Evolutionary conservation across 176 grass and related monocot genomes (phyloP).

Genomic region (Eragrostis nindensis): DNA sequence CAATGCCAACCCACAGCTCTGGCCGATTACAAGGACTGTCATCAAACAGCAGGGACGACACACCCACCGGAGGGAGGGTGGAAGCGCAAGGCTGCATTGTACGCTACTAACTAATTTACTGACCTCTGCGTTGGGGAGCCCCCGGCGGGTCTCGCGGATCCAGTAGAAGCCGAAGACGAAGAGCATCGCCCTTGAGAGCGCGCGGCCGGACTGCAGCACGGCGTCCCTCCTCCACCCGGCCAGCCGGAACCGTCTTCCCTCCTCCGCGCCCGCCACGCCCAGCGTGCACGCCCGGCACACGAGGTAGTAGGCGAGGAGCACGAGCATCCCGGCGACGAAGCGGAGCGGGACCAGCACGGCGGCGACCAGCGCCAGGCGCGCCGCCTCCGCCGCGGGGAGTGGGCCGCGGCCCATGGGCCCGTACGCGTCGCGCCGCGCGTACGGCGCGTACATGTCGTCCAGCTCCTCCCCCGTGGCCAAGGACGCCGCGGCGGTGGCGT

Average conservation of each 20-base stretch:
- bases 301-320: constrained; percentile 67
- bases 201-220: constrained; percentile 55
- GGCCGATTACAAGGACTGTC: no score
- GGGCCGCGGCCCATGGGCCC: constrained; percentile 76
- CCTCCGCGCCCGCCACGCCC: constrained; percentile 36
- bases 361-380: constrained; percentile 41
- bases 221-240: constrained; percentile 60
- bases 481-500: background rate
- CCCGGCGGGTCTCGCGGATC: constrained; percentile 55
- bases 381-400: constrained; percentile 37
- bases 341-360: constrained; percentile 68
- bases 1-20: no score
- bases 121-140: constrained; percentile 46
- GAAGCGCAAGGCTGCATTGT: background rate
- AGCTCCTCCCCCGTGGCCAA: constrained; percentile 40
- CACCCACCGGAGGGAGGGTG: background rate
- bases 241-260: constrained; percentile 48
- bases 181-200: constrained; percentile 70
- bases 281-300: constrained; percentile 84
- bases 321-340: constrained; percentile 53
- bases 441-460: constrained; percentile 74
- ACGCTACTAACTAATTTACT: constrained; percentile 6
- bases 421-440: constrained; percentile 69
- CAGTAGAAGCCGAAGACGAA: constrained; percentile 95
- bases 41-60: constrained; percentile 14